Conservation (phyloP, 2,329 filamentous ascomycete genomes). For the Botrytis squamosa region DNA sequence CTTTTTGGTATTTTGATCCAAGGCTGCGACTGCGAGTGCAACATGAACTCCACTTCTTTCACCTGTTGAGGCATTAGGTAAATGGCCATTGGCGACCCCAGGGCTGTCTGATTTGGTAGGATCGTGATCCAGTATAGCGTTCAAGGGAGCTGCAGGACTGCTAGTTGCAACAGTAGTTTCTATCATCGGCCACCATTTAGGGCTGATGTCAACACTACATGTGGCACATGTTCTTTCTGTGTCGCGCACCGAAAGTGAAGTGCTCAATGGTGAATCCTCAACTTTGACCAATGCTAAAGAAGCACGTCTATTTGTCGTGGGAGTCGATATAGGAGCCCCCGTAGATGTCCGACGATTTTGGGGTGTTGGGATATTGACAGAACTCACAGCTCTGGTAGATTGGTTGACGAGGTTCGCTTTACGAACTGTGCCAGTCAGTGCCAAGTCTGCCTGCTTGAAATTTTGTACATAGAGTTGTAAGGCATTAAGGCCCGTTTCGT, state of each 20-base stretch:
- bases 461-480: conserved; percentile 83
- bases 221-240: conserved; percentile 59
- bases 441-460: conserved; percentile 92
- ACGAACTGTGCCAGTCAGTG: conserved; percentile 85
- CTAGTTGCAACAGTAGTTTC: conserved; percentile 5
- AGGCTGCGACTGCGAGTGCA: conserved; percentile 39
- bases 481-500: conserved; percentile 70
- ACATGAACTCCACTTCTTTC: conserved; percentile 31
- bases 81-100: conserved; percentile 23
- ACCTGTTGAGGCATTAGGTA: conserved; percentile 20
- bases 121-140: neutral
- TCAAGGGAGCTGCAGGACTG: conserved; percentile 1
- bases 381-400: conserved; percentile 39
- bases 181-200: conserved; percentile 61
- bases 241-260: conserved; percentile 1
- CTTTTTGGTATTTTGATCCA: conserved; percentile 34
- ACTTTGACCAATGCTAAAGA: conserved; percentile 34
- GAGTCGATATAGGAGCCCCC: conserved; percentile 39
- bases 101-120: conserved; percentile 5
- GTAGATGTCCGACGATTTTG: conserved; percentile 57
- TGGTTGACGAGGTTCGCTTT: conserved; percentile 69
- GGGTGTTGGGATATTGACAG: conserved; percentile 34
- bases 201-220: conserved; percentile 68
- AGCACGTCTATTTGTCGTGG: conserved; percentile 26
- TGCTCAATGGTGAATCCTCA: conserved; percentile 29